These are phyloP conservation scores for Ustilaginoidea virens DNA, from an alignment of 2,329 filamentous ascomycete genomes.

Conservation along the genomic window DNA sequence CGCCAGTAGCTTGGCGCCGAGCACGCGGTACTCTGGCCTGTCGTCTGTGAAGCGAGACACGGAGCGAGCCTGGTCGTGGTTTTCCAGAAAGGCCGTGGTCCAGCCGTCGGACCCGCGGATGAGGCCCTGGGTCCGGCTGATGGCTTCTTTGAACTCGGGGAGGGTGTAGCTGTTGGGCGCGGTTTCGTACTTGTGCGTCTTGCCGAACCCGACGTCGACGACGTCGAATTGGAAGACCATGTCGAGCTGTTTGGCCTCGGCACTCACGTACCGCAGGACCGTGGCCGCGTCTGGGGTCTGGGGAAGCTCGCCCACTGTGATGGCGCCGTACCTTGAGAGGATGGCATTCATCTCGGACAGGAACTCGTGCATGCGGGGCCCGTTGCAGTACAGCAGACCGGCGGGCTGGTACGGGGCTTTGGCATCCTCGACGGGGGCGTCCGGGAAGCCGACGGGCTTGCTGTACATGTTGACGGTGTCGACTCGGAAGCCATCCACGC, in stretches of 20 bases:
- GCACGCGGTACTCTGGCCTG: conserved; percentile 27
- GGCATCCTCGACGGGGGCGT: conserved; percentile 38
- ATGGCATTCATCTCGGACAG: conserved; percentile 49
- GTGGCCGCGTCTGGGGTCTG: conserved; percentile 40
- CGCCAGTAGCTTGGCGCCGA: conserved; percentile 43
- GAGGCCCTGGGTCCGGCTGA: conserved; percentile 34
- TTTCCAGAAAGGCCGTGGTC: conserved; percentile 50
- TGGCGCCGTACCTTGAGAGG: conserved; percentile 43
- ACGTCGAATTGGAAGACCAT: conserved; percentile 59
- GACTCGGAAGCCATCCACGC: conserved; percentile 59
- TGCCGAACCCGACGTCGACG: conserved; percentile 42
- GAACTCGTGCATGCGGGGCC: conserved; percentile 54
- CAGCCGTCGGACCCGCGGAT: conserved; percentile 39
- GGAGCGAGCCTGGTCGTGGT: conserved; percentile 47
- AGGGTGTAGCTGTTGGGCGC: conserved; percentile 27
- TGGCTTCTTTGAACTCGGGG: conserved; percentile 29
- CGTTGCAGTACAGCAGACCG: conserved; percentile 46
- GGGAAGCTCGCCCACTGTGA: conserved; percentile 57
- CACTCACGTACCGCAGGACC: conserved; percentile 44
- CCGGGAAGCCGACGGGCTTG: conserved; percentile 42
- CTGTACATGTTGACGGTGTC: conserved; percentile 62
- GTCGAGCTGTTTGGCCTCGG: conserved; percentile 41
- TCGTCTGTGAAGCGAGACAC: conserved; percentile 39
- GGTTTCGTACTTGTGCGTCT: conserved; percentile 36
- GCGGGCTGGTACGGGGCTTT: conserved; percentile 35